These are phyloP conservation scores for Penicillium coprophilum DNA, from an alignment of 495 filamentous ascomycete species.

Conservation along the genomic window DNA sequence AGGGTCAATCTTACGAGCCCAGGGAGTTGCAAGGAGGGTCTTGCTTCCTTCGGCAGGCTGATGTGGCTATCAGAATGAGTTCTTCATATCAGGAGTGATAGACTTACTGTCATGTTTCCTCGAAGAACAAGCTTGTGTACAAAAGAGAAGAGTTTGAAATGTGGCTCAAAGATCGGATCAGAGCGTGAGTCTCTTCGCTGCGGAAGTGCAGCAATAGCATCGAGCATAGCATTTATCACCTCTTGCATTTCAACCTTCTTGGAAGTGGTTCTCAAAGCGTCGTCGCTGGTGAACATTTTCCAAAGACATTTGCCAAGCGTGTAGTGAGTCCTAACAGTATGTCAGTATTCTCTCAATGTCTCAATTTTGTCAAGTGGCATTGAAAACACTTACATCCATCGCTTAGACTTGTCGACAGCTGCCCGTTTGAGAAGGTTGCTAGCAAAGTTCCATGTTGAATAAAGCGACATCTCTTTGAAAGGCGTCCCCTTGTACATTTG, in stretches of 20 bases:
- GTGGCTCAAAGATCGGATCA: slow-evolving; percentile 89
- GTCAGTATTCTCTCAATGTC: slow-evolving; percentile 12
- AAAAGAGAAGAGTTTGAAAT: slow-evolving; percentile 90
- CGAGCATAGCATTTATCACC: slow-evolving; percentile 68
- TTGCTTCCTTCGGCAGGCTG: slow-evolving; percentile 52
- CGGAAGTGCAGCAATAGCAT: slow-evolving; percentile 75
- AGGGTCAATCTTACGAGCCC: slow-evolving; percentile 50
- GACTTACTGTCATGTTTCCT: slow-evolving; percentile 34
- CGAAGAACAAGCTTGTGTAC: slow-evolving; percentile 73
- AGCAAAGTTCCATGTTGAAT: slow-evolving; percentile 85
- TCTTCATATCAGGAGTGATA: slow-evolving; percentile 1
- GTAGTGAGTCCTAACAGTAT: slow-evolving; percentile 64
- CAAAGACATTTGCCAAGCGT: slow-evolving; percentile 93
- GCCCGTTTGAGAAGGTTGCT: slow-evolving; percentile 75
- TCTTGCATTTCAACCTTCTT: slow-evolving; percentile 52
- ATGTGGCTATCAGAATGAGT: slow-evolving; percentile 14
- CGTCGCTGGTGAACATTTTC: slow-evolving; percentile 78
- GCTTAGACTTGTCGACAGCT: slow-evolving; percentile 68
- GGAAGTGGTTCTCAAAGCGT: slow-evolving; percentile 47
- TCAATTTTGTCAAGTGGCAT: not conserved
- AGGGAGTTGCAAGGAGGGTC: slow-evolving; percentile 55
- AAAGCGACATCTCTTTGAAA: slow-evolving; percentile 69
- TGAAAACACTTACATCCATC: slow-evolving; percentile 70
- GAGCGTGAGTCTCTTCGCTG: slow-evolving; percentile 71
- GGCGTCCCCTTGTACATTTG: slow-evolving; percentile 74